Conservation (phyloP, 2,329 filamentous ascomycete genomes). For the Stagonosporopsis vannaccii region DNA sequence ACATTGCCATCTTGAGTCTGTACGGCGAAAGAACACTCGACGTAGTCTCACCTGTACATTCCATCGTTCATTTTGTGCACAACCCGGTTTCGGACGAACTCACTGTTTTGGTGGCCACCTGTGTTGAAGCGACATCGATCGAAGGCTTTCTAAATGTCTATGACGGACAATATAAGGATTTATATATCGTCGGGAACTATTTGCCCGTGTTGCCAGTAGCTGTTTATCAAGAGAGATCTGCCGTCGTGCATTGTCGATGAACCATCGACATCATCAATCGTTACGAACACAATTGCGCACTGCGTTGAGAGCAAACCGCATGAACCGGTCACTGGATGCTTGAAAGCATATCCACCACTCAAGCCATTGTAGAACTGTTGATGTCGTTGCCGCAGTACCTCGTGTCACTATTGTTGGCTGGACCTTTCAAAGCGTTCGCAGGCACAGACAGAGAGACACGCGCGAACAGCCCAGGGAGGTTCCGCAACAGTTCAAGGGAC, state of each 20-base stretch:
- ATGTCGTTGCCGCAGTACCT: neutral
- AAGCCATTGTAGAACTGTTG: no score
- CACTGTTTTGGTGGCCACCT: neutral
- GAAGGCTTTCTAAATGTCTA: neutral
- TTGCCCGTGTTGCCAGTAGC: neutral
- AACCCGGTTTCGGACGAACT: no score
- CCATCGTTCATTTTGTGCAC: neutral
- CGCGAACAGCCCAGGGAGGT: neutral
- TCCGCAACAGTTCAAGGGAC: neutral
- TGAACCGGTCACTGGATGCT: neutral
- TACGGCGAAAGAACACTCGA: no score
- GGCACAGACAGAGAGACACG: neutral
- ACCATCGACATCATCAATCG: neutral
- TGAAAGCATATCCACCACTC: neutral
- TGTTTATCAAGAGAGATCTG: neutral
- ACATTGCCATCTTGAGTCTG: no score
- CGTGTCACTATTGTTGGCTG: neutral
- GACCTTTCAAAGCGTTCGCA: neutral
- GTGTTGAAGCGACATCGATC: neutral
- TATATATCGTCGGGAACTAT: neutral
- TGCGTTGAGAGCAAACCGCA: neutral
- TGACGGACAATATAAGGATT: neutral
- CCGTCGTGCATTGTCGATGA: constrained; percentile 1
- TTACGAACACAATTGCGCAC: neutral
- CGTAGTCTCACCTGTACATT: neutral